phyloP scores from a whole-genome alignment of 2,329 filamentous ascomycete genomes.

The Microthyrium microscopicum region DNA sequence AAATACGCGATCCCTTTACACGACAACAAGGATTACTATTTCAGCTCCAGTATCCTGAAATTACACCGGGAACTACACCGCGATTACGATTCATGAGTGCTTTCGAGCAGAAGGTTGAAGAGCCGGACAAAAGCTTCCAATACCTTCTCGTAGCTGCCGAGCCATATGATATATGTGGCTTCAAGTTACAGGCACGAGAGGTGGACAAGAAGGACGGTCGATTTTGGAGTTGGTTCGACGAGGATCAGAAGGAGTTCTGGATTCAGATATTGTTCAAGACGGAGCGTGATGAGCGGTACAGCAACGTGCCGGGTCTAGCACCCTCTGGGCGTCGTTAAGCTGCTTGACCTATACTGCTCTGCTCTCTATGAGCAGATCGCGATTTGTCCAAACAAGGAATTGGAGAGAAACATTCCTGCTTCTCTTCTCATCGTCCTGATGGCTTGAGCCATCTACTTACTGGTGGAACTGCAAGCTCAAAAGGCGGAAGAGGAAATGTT shows the following conservation, averaged over 20 bases:
- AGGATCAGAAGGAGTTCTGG: slow-evolving; percentile 93
- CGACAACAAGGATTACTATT: slow-evolving; percentile 85
- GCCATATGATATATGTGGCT: slow-evolving; percentile 93
- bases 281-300: slow-evolving; percentile 82
- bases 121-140: slow-evolving; percentile 86
- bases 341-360: no score
- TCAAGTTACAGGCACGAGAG: slow-evolving; percentile 89
- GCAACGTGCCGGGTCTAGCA: slow-evolving; percentile 47
- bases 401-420: no score
- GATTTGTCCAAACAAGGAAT: no score
- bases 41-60: slow-evolving; percentile 90
- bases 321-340: no score
- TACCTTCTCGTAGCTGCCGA: slow-evolving; percentile 91
- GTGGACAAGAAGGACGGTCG: slow-evolving; percentile 76
- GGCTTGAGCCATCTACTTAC: no score
- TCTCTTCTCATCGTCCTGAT: no score
- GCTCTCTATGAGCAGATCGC: no score
- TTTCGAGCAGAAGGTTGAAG: slow-evolving; percentile 88
- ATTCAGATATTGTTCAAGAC: slow-evolving; percentile 97
- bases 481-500: no score
- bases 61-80: slow-evolving; percentile 56
- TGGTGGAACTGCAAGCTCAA: no score
- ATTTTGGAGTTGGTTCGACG: slow-evolving; percentile 92
- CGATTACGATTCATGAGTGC: slow-evolving; percentile 95
- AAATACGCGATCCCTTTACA: slow-evolving; percentile 77